Percentiles rank a stretch among this genome's conserved stretches.
Evolutionary conservation across 2,329 filamentous ascomycete genomes (phyloP).

Genomic region (Verticillium isaacii): DNA sequence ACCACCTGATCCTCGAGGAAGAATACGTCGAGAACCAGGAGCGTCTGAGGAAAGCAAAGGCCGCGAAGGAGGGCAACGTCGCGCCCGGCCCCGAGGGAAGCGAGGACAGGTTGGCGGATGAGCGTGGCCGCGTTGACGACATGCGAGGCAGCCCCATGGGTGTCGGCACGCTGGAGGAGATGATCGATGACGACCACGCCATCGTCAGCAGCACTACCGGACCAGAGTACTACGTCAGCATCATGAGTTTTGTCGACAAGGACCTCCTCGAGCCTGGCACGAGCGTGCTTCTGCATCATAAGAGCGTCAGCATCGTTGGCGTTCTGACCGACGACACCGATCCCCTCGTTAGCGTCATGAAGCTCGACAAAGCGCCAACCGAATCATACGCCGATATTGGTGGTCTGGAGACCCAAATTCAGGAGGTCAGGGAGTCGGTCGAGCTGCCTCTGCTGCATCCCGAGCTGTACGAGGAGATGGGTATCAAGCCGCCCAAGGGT

Average conservation of each 20-base stretch:
- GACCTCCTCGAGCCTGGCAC: conserved; percentile 94
- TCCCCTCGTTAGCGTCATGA: conserved; percentile 96
- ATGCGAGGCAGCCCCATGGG: conserved; percentile 99
- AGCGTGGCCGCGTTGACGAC: conserved; percentile 91
- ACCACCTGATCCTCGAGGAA: conserved; percentile 93
- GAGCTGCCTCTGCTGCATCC: conserved; percentile 92
- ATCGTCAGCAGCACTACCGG: conserved; percentile 97
- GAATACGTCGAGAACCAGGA: conserved; percentile 99
- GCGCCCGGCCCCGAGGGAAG: conserved; percentile 68
- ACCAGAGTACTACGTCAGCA: conserved; percentile 98
- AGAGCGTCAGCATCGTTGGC: conserved; percentile 95
- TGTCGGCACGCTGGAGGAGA: conserved; percentile 93
- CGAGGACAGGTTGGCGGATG: conserved; percentile 83
- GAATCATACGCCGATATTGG: conserved; percentile 99
- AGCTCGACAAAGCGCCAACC: conserved; percentile 96
- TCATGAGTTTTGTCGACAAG: conserved; percentile 99
- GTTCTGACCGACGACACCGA: conserved; percentile 96
- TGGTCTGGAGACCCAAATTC: conserved; percentile 90
- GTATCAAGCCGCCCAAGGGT: conserved; percentile 98
- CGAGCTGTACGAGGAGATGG: conserved; percentile 99
- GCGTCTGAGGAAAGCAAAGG: conserved; percentile 86
- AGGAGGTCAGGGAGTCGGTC: conserved; percentile 95
- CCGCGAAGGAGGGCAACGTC: conserved; percentile 63
- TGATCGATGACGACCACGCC: conserved; percentile 98
- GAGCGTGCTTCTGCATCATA: conserved; percentile 92